Evolutionary conservation across 441 rosid species (phyloP), one percentile per base, ranked within the genome.

Genomic region (Manihot esculenta): DNA sequence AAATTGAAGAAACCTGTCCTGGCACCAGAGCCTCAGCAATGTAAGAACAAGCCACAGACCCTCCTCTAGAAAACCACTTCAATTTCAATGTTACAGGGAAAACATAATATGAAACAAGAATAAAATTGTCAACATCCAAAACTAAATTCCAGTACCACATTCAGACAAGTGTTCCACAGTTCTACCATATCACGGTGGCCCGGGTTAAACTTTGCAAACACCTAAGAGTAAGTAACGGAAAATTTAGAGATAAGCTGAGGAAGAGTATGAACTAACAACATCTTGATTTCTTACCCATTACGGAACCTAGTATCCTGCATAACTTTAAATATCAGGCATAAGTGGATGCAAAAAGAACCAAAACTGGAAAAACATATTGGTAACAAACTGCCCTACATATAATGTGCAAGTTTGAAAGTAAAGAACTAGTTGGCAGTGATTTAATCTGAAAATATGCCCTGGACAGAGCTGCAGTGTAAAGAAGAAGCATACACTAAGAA

Each of bases 371-470:
- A 45, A 67, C 21, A 41, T 14, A 33, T 11, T 10, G 21, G 26
- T 7, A n/a, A 49, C 55, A 27, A 53, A 67, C 49, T 44, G 54
- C 63, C 30, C 27, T 57, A 42, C 53, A 66, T 14, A 47, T 47
- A 13, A 45, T 10, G 41, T 10, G 17, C 30, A 59, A 26, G 23
- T 7, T 45, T 18, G 47, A 33, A 27, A 51, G 44, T 15, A 24
- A 60, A 17, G 12, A 63, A 63, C 11, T 47, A 15, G 24, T 67
- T 13, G 7, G 26, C 55, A 18, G 45, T 35, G 56, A 50, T 49
- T 7, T 14, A 65, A 35, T 48, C 7, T 5, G 44, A n/a, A 9
- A 35, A 48, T 48, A 15, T 1, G 55, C 56, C 23, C n/a, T 27
- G 20, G 41, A 69, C 7, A 38, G 30, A 38, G 45, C 24, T 41